Evolutionary conservation across 345 rosid species (phyloP).

Genomic region (Crucihimalaya himalaica): DNA sequence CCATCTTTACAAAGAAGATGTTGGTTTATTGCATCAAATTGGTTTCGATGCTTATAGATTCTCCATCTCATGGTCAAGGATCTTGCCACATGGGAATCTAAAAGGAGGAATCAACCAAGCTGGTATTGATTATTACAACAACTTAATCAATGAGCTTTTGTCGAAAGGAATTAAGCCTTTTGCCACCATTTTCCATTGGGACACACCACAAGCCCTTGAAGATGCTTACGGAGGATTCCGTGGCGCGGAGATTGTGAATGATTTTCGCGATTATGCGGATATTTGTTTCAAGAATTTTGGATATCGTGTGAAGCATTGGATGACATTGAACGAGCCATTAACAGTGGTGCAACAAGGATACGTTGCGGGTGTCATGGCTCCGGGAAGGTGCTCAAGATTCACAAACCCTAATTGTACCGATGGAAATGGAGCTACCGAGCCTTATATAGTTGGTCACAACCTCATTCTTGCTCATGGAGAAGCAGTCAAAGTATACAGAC

Average conservation of each 20-base stretch:
- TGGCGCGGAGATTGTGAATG: background rate
- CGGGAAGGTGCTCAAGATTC: constrained; percentile 13
- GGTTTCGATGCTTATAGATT: background rate
- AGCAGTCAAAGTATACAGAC: background rate
- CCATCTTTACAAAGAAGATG: constrained; percentile 16
- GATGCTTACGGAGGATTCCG: constrained; percentile 9
- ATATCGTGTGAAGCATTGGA: constrained; percentile 9
- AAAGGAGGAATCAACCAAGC: constrained; percentile 4
- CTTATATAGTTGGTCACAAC: background rate
- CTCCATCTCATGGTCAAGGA: constrained; percentile 12
- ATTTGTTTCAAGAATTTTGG: constrained; percentile 7
- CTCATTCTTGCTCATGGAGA: constrained; percentile 7
- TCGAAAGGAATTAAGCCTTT: constrained; percentile 2
- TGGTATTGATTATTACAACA: constrained; percentile 9
- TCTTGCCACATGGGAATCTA: background rate
- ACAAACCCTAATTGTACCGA: constrained; percentile 7
- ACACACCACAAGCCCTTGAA: constrained; percentile 7
- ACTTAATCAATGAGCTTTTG: constrained; percentile 21
- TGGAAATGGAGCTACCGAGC: constrained; percentile 4
- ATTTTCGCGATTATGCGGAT: background rate
- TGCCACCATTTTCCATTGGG: constrained; percentile 2
- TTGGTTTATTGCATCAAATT: background rate
- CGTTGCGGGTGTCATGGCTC: background rate
- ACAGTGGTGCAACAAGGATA: constrained; percentile 12
- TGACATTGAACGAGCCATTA: background rate